These are phyloP conservation scores for Vararia minispora DNA, from an alignment of 768 basidiomycete genomes.

Conservation along the genomic window DNA sequence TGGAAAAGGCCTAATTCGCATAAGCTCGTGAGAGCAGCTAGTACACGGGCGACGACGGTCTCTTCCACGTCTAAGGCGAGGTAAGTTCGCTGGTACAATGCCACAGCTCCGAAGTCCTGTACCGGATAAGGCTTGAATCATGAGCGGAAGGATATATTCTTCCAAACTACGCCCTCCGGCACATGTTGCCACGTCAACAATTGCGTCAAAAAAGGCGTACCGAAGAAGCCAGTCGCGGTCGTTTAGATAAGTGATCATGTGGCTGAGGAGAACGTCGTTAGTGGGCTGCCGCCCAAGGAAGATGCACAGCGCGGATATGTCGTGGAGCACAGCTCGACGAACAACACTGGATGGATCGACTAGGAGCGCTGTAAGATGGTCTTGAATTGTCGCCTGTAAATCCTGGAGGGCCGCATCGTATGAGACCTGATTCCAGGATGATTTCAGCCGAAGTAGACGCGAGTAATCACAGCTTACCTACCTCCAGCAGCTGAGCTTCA, in stretches of 20 bases:
- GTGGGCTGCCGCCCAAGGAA: slow-evolving; percentile 91
- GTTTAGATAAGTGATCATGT: slow-evolving; percentile 78
- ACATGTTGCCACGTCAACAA: slow-evolving; percentile 91
- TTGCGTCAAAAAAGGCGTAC: slow-evolving; percentile 89
- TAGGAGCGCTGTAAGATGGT: slow-evolving; percentile 76
- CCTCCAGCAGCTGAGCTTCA: slow-evolving; percentile 75
- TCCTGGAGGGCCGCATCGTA: slow-evolving; percentile 85
- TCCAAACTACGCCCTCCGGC: slow-evolving; percentile 87
- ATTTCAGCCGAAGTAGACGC: neutral
- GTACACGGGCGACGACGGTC: slow-evolving; percentile 82
- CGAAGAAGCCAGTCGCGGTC: slow-evolving; percentile 90
- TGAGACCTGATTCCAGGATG: slow-evolving; percentile 50
- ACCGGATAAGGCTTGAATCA: slow-evolving; percentile 95
- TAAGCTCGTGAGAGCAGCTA: slow-evolving; percentile 78
- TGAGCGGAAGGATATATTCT: slow-evolving; percentile 93
- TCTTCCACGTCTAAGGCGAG: slow-evolving; percentile 76
- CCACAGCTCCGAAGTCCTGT: neutral
- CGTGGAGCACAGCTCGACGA: slow-evolving; percentile 79
- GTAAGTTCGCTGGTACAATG: neutral
- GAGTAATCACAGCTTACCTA: slow-evolving; percentile 19
- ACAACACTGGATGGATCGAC: slow-evolving; percentile 85
- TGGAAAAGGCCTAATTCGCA: slow-evolving; percentile 86
- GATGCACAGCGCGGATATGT: slow-evolving; percentile 82
- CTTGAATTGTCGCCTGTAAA: slow-evolving; percentile 75
- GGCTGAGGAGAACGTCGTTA: slow-evolving; percentile 86